phyloP scores from a whole-genome alignment of 345 rosid species.

The Fremontodendron californicum region DNA sequence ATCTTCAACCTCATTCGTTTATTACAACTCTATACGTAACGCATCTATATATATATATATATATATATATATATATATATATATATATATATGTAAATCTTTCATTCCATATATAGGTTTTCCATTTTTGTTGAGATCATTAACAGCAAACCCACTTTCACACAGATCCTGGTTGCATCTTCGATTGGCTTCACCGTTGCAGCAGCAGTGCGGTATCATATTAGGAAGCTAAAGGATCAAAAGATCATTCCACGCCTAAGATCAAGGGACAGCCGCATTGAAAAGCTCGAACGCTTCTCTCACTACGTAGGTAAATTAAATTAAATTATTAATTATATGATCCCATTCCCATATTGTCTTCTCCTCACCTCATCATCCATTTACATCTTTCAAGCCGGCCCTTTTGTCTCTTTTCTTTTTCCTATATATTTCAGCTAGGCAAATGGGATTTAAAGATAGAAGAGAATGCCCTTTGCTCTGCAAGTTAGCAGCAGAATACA shows the following conservation, averaged over 20 bases:
- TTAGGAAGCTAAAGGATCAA: conserved; percentile 42
- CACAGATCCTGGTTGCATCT: conserved; percentile 62
- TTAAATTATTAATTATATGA: neutral
- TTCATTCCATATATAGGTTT: neutral
- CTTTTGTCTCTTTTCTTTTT: neutral
- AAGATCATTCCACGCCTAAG: conserved; percentile 60
- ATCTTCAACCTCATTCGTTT: too few relatives aligned
- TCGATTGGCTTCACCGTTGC: conserved; percentile 65
- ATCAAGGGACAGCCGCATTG: conserved; percentile 28
- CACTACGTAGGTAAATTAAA: conserved; percentile 78
- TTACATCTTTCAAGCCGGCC: neutral
- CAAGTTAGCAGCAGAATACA: conserved; percentile 82
- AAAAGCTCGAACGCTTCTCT: conserved; percentile 72
- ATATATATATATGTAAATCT: neutral
- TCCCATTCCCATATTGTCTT: neutral
- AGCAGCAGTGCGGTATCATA: conserved; percentile 51
- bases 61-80: neutral
- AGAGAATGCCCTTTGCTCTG: conserved; percentile 77
- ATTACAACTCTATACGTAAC: too few relatives aligned
- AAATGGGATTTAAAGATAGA: conserved; percentile 74
- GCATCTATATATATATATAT: neutral
- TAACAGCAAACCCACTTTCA: conserved; percentile 36
- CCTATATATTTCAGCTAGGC: conserved; percentile 54
- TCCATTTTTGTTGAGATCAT: conserved; percentile 26
- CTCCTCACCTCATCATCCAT: neutral